These are phyloP conservation scores for Penicillium taxi DNA, from an alignment of 495 filamentous ascomycete genomes.

Conservation along the genomic window DNA sequence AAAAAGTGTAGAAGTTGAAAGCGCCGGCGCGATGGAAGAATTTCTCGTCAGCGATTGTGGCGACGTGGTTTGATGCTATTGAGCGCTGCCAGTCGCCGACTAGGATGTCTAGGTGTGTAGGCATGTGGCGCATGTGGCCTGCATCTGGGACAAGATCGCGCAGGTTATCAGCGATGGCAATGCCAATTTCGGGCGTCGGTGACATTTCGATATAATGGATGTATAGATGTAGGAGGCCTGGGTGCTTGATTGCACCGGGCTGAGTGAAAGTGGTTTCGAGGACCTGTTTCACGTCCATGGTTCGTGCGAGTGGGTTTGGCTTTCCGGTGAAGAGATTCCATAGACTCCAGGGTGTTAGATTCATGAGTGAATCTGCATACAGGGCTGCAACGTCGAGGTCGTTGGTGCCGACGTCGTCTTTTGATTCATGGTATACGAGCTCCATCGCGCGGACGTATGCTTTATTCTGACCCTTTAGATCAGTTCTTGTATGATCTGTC, in stretches of 20 bases:
- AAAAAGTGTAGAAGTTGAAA: conserved; percentile 56
- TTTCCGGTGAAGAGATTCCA: conserved; percentile 51
- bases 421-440: conserved; percentile 45
- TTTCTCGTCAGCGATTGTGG: conserved; percentile 49
- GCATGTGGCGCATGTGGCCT: conserved; percentile 62
- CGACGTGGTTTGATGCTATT: conserved; percentile 47
- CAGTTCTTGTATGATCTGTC: conserved; percentile 16
- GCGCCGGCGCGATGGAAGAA: conserved; percentile 41
- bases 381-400: conserved; percentile 52
- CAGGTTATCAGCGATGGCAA: conserved; percentile 48
- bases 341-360: conserved; percentile 52
- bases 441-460: conserved; percentile 53
- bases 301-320: conserved; percentile 42
- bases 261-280: conserved; percentile 43
- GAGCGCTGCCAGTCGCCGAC: conserved; percentile 54
- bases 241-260: conserved; percentile 35
- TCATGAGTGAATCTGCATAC: conserved; percentile 59
- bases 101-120: conserved; percentile 55
- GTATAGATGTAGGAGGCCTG: conserved; percentile 56
- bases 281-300: conserved; percentile 43
- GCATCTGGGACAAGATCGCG: conserved; percentile 52
- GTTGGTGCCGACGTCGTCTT: conserved; percentile 29
- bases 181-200: conserved; percentile 43
- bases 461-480: conserved; percentile 41
- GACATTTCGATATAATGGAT: conserved; percentile 69